Evolutionary conservation across 2,329 filamentous ascomycete species (phyloP), one percentile per base, ranked within the genome.

Genomic region (Pestalotiopsis sp.): DNA sequence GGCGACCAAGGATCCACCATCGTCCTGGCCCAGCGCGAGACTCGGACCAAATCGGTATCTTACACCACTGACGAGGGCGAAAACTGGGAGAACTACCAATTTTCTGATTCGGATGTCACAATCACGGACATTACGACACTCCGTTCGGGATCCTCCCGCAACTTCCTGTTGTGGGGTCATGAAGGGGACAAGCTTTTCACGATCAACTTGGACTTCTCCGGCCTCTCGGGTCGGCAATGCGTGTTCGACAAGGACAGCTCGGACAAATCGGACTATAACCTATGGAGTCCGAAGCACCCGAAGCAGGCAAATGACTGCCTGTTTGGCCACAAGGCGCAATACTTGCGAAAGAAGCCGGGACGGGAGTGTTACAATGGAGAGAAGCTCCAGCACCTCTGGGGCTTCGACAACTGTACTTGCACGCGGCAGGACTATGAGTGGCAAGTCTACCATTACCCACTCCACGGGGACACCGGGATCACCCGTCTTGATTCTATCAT

Each of bases 1-100:
- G 97, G 96, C 69, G 97, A 99, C 75, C 94, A 97, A 79, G 96
- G 96, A 36, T 96, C 94, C 5, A 92, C 98, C 74, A 90, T 98
- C 70, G 93, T 97, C 57, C 91, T 99, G 63, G 94, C 95, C 25
- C 88, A 92, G 76, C 90, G 94, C 68, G 85, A 87, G 14, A 87
- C 86, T 66, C 85, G 88, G 65, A 94, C 92, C 4, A 91, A 92
- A 71, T 81, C 85, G 1, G 82, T 95, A 66, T 90, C 89, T 68
- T 98, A 96, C 81, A 92, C 93, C 17, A 84, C 91, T 12, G 92
- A 99, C 76, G 92, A 95, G 77, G 96, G 97, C 70, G 82, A 88
- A 58, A 92, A 85, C 1, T 99, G 96, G 96, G 81, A 83, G 23
- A 87, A 93, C 65, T 92, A 93, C 78, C 77, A 89, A 69, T 98